Conservation (phyloP, 2,329 filamentous ascomycete species). For the Stachybotrys chlorohalonatus region DNA sequence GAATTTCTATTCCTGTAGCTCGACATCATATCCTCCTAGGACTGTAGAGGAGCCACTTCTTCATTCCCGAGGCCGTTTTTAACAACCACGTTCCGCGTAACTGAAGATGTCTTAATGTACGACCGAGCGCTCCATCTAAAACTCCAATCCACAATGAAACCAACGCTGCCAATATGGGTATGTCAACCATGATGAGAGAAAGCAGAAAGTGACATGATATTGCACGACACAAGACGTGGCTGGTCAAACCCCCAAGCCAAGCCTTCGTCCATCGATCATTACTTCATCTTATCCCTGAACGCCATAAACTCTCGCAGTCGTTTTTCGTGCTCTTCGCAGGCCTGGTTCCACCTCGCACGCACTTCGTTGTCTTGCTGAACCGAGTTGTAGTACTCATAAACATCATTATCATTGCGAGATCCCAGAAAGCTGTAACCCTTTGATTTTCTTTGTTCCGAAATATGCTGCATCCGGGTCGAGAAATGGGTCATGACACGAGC, state of each 20-base stretch:
- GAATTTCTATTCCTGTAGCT: too few relatives aligned
- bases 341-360: conserved; percentile 49
- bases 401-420: conserved; percentile 31
- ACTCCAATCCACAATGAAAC: not conserved
- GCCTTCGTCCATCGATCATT: not conserved
- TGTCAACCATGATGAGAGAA: not conserved
- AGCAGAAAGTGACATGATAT: not conserved
- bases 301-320: conserved; percentile 49
- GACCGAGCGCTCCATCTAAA: not conserved
- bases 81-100: not conserved
- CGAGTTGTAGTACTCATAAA: conserved; percentile 49
- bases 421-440: conserved; percentile 38
- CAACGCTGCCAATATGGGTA: not conserved
- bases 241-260: not conserved
- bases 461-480: conserved; percentile 36
- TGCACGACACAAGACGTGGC: not conserved
- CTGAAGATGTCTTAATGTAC: not conserved
- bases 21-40: too few relatives aligned
- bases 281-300: conserved; percentile 34
- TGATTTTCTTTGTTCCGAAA: conserved; percentile 25
- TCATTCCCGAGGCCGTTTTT: not conserved
- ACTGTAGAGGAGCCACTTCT: not conserved
- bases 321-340: conserved; percentile 50
- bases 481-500: conserved; percentile 48
- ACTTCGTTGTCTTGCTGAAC: conserved; percentile 57